These are phyloP conservation scores for Aspergillus caelatus DNA, from an alignment of 2,329 filamentous ascomycete species.

Conservation along the genomic window DNA sequence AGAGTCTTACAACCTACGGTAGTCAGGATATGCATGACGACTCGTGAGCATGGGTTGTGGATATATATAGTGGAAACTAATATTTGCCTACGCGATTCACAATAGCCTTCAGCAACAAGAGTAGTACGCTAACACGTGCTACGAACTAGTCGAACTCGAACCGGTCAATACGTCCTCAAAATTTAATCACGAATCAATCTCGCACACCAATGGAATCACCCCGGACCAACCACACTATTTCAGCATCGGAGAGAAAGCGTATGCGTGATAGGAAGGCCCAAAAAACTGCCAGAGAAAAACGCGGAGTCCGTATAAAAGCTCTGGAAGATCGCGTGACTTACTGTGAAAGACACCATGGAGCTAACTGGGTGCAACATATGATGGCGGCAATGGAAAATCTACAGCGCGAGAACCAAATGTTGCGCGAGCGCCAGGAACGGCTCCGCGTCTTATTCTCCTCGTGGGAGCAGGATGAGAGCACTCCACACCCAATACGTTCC, in stretches of 20 bases:
- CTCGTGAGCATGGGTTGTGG: fast-evolving
- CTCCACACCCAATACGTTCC: background rate
- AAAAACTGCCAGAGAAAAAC: background rate
- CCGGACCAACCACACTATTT: background rate
- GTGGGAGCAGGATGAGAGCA: background rate
- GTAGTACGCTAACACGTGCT: fast-evolving
- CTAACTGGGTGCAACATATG: background rate
- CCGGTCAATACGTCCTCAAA: background rate
- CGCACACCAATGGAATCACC: background rate
- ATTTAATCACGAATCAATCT: background rate
- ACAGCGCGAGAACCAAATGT: background rate
- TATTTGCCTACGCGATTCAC: too few species aligned
- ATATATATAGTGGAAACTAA: too few species aligned
- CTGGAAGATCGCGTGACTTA: background rate
- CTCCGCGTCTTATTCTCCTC: background rate
- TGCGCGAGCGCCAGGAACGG: background rate
- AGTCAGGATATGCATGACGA: too few species aligned
- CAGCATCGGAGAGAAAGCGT: conserved; percentile 1
- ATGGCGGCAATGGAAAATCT: background rate
- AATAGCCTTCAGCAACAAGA: too few species aligned
- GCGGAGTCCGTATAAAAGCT: background rate
- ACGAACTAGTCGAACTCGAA: background rate
- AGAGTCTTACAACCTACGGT: too few species aligned
- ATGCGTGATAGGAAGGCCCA: conserved; percentile 1
- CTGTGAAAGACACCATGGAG: background rate